Conservation (phyloP, 2,329 filamentous ascomycete species). For the Septoria petroselini region DNA sequence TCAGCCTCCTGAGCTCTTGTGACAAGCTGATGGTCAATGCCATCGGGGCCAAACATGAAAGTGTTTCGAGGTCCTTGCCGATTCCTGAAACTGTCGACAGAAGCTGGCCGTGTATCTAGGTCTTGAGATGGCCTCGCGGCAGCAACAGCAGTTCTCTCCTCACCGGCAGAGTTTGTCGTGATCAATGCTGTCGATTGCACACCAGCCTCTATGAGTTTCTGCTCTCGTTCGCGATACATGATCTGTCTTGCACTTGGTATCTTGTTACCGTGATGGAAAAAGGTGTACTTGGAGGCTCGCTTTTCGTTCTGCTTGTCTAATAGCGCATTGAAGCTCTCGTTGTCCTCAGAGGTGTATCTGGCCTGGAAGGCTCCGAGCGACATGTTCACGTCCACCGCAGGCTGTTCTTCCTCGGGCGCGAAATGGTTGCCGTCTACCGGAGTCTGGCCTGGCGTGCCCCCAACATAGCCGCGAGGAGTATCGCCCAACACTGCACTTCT, state of each 20-base stretch:
- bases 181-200: conserved; percentile 26
- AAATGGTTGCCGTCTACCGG: conserved; percentile 40
- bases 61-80: conserved; percentile 64
- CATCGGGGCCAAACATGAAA: conserved; percentile 79
- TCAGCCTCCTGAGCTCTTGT: conserved; percentile 69
- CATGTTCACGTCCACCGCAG: conserved; percentile 68
- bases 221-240: conserved; percentile 55
- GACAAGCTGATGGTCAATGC: conserved; percentile 52
- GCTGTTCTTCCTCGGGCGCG: conserved; percentile 42
- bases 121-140: conserved; percentile 54
- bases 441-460: conserved; percentile 66
- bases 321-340: conserved; percentile 91
- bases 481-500: conserved; percentile 22
- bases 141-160: conserved; percentile 26
- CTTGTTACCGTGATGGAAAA: conserved; percentile 87
- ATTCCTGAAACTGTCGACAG: conserved; percentile 70
- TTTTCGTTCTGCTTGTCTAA: conserved; percentile 88
- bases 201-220: conserved; percentile 55
- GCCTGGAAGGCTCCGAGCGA: conserved; percentile 82
- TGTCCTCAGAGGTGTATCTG: conserved; percentile 95
- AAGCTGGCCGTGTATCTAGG: conserved; percentile 68
- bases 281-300: conserved; percentile 77
- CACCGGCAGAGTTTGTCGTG: conserved; percentile 29
- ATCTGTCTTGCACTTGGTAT: conserved; percentile 63
- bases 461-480: conserved; percentile 60